Base-by-base conservation (phyloP, 768 basidiomycete genomes). In the Boletus tomentosulus region DNA sequence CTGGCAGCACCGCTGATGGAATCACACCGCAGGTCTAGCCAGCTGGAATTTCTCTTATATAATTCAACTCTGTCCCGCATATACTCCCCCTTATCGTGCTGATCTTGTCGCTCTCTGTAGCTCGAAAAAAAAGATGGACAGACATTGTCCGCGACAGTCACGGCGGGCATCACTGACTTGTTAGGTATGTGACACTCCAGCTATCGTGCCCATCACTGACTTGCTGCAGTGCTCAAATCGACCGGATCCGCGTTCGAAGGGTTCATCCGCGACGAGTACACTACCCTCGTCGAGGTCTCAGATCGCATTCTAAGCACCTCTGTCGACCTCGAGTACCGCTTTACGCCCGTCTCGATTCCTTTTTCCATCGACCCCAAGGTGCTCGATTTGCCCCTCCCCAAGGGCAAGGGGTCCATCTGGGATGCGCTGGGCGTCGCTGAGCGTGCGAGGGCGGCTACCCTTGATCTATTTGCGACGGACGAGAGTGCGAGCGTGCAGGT, bases 401-500 rank as follows among this genome's bases (percentile, higher is more conserved):
- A 72, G 39, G 69, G 63, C 7, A 73, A 73, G 22, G 84, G 85
- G 1, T 72, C 75, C 19, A 72, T 83, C 3, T 87, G 85, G 82
- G 84, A 87, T 55, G 77, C 74, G 33, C 74, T 76, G 1, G 76
- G 80, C 7, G 76, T 86, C 3, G 74, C 72, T 7, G 67, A 71
- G 9, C 70, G 65, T 10, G 89, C 85, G 37, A 79, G 85, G 51
- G 69, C 72, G 41, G 76, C 80, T 1, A 95, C 92, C 24, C 72
- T 98, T 35, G 83, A 92, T 55, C 71, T 84, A 1, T 98, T 98
- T 66, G 92, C 93, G 4, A 71, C 74, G 31, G 92, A 98, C 61
- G 87, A 95, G 62, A 93, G 91, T 64, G 92, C 90, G 9, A 92
- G 89, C 59, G 93, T 97, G 3, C 92, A 94, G 82, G 92, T 89